Evolutionary conservation across 176 grass and related monocot species (phyloP), one percentile per base, ranked within the genome.

Genomic region (Carex cristatella): DNA sequence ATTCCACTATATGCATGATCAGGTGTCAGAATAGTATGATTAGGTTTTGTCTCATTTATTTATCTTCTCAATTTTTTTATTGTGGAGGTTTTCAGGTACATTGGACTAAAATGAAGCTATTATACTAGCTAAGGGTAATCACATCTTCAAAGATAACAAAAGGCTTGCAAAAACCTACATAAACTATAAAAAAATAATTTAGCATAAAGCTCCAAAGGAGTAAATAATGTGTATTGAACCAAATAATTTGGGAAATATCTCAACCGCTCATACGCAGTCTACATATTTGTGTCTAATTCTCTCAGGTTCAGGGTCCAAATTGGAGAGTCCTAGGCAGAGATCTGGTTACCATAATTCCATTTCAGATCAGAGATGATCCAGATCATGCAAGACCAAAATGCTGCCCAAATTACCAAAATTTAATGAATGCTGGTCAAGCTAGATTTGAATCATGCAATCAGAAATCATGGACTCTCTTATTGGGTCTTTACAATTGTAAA

Each of bases 161-260:
- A 69, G 19, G 10, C 6, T 48, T 9, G 19, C 40, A 73, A 73
- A 7, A 7, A 66, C 42, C 69, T 73, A 73, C 69, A 73, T 23
- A 73, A 73, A 49, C 38, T 18, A 11, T 23, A 6, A 49, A 73
- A 73, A 48, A 48, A 46, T 49, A 51, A 46, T 74, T 48, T 46
- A 51, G 51, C 44, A 27, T 3, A 4, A 75, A 75, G 30, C n/a
- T 74, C 42, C 42, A 74, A 51, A 74, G 18, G 44, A 49, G 69
- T 42, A 51, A 1, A 38, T 28, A 69, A 42, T 74, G 28, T 28
- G 10, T 30, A 49, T 30, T 53, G 46, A 12, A 75, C 18, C 71
- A 23, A 75, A 75, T 27, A 53, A 74, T 75, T 75, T 75, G 19
- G 71, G 10, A 51, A 23, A 28, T 75, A 75, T 53, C n/a, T 75